Base-by-base conservation (phyloP, 2,329 filamentous ascomycete species). In the Fusarium sulawesiense region DNA sequence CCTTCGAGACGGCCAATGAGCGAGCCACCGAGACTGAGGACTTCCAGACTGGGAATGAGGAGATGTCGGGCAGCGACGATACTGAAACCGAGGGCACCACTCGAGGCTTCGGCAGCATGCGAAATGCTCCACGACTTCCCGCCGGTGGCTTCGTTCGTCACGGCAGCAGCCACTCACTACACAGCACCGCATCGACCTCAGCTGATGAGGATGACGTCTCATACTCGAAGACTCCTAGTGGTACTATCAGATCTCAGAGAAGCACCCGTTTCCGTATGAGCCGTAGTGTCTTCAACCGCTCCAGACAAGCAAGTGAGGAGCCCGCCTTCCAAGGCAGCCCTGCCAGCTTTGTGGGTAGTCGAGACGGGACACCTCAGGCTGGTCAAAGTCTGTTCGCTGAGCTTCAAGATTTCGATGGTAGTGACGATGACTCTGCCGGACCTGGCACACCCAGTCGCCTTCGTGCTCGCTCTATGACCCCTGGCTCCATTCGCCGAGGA, bases 31-130 rank as follows among this genome's bases (percentile, higher is more conserved):
- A 97, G 81, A 97, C 94, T 13, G 95, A 98, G 73, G 93, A 93
- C 68, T 98, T 98, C 88, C 92, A 97, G 78, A 98, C 95, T 6
- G 94, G 93, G n/a, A 88, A 90, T 18, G 96, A 98, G 74, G 92
- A 93, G 23, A 81, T 89, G 55, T 87, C 86, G 18, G 94, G 91
- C 76, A 92, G 89, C 60, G 93, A 93, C 71, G 95, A 97, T 81
- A 98, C 94, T 1, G 96, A 98, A 81, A 98, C 94, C 4, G 95
- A 98, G 78, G 87, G 85, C 57, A 84, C 81, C 4, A 81, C 83
- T 5, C 83, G 81, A 73, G 83, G 81, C 27, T 79, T 82, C 41
- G 80, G 80, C 37, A 79, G 77, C 27, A 81, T 83, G 70, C 82
- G 77, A 72, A 80, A 80, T 32, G 79, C 82, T 6, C 82, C 83